Evolutionary conservation across 179 eudicot species (phyloP).

Genomic region (Gypsophila paniculata): DNA sequence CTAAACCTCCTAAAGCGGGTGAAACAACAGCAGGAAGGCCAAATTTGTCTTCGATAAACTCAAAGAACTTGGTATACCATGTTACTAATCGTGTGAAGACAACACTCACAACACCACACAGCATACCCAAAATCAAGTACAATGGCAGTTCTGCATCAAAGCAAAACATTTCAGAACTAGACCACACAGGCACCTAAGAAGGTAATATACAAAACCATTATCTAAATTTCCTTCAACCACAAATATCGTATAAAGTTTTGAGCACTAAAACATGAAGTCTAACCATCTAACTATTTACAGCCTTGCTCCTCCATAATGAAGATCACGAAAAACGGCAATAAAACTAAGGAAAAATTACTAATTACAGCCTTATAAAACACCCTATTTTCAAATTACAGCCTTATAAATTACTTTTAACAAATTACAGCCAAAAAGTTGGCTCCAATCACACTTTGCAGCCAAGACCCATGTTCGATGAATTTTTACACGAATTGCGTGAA

Average conservation of each 20-base stretch:
- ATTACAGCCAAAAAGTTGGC: no score
- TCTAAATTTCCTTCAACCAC: neutral
- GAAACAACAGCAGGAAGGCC: slow-evolving; percentile 78
- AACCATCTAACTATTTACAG: neutral
- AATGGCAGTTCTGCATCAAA: slow-evolving; percentile 76
- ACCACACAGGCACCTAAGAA: slow-evolving; percentile 11
- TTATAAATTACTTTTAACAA: no score
- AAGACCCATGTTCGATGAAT: no score
- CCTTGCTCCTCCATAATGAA: neutral
- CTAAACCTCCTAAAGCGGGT: slow-evolving; percentile 95
- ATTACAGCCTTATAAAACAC: no score
- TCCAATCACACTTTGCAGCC: no score
- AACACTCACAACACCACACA: slow-evolving; percentile 94
- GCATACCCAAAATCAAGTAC: slow-evolving; percentile 91
- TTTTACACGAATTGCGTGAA: no score
- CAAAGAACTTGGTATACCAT: slow-evolving; percentile 69
- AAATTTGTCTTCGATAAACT: slow-evolving; percentile 66
- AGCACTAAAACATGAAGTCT: neutral
- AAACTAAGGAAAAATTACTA: no score
- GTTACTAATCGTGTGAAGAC: slow-evolving; percentile 68
- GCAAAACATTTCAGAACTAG: slow-evolving; percentile 17
- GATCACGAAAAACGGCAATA: neutral
- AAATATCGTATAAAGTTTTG: neutral
- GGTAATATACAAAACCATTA: neutral
- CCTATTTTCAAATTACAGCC: no score